These are phyloP conservation scores for Nigrospora sphaerica DNA, from an alignment of 2,329 filamentous ascomycete genomes.

Conservation along the genomic window DNA sequence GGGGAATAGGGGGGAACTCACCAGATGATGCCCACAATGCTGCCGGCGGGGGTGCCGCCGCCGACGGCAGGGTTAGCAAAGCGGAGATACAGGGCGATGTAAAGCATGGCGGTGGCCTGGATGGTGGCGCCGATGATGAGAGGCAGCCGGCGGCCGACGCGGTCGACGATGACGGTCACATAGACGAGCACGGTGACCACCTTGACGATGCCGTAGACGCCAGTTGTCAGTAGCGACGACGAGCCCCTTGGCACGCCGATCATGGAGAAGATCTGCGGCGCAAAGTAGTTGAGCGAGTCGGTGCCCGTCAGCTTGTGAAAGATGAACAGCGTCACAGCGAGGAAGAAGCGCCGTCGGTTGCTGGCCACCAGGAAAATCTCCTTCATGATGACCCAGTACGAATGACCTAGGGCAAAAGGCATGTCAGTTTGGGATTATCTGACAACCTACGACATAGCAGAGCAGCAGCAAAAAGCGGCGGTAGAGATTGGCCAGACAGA, in stretches of 20 bases:
- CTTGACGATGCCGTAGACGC: conserved; percentile 27
- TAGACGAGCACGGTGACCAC: conserved; percentile 22
- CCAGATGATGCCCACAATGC: conserved; percentile 31
- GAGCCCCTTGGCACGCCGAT: conserved; percentile 26
- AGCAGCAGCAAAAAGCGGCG: too few species aligned
- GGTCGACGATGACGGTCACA: conserved; percentile 23
- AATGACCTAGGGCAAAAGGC: conserved; percentile 6
- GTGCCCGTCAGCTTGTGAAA: conserved; percentile 35
- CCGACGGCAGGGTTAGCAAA: conserved; percentile 22
- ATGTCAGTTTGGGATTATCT: neutral
- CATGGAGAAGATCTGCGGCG: conserved; percentile 29
- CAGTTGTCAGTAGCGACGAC: conserved; percentile 25
- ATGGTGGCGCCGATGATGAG: conserved; percentile 21
- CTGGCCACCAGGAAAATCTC: conserved; percentile 20
- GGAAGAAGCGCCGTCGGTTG: conserved; percentile 25
- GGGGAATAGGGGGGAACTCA: too few species aligned
- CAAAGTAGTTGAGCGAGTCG: conserved; percentile 31
- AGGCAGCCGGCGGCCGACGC: conserved; percentile 21
- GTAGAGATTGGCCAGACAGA: too few species aligned
- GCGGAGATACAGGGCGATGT: conserved; percentile 24
- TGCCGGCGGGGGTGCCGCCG: conserved; percentile 27
- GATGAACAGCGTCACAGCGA: conserved; percentile 26
- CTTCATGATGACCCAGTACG: conserved; percentile 25
- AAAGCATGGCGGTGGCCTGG: conserved; percentile 22
- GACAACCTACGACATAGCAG: too few species aligned